Base-by-base conservation (phyloP, 192 early-diverging fungal species). In the Backusella psychrophila region DNA sequence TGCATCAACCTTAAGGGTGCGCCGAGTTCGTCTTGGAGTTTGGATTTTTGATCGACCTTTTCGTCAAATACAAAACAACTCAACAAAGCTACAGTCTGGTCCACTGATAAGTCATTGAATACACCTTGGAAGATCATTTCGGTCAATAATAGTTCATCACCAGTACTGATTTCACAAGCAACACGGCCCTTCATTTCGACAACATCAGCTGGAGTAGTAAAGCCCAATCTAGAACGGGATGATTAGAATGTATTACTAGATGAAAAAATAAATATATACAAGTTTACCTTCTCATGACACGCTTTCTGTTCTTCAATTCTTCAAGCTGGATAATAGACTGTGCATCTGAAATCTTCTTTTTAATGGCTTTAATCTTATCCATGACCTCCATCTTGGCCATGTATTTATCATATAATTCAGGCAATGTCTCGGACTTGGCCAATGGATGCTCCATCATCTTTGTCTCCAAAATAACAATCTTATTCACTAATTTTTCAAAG, bases 131-230 rank as follows among this genome's bases (percentile, higher is more conserved):
- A 94, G 36, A 99, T 94, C 91, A 99, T 91, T 87, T 99, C 98
- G 0, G 96, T 97, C 75, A 99, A 87, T 73, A 98, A 76, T 59
- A 99, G 84, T 84, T 97, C 96, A 84, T 98, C 96, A 12, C 96
- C 98, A 11, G 93, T 88, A 15, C 93, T 94, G 66, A 99, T 95
- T 85, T 99, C 96, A 77, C 98, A 99, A 4, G 98, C 98, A 6
- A 99, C 98, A 23, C 96, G 92, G 49, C 98, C 98, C 84, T 99
- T 99, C 87, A 98, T 91, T 72, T 97, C 94, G 76, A 99, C 94
- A 7, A 97, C 93, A 81, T 97, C 98, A 21, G 88, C 83, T 0
- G 83, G 83, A 8, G 91, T 92, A 0, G 92, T 95, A 81, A 94
- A 98, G 2, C 94, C 96, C 33, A 99, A 81, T n/a, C 80, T 81